phyloP scores from a whole-genome alignment of 805 yeast species.

The Yamadazyma sp. region DNA sequence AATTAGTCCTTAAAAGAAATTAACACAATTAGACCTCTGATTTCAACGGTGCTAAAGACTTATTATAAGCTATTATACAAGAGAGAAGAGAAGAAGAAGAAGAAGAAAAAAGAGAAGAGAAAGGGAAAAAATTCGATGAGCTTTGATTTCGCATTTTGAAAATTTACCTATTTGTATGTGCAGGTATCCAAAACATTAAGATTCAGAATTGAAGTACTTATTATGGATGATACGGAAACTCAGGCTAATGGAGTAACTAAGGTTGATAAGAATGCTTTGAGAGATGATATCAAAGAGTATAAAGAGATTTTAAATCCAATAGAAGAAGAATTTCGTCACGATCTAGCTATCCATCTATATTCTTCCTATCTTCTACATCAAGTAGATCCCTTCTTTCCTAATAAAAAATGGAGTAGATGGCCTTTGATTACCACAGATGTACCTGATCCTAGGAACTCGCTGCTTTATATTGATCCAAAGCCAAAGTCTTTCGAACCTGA shows the following conservation, averaged over 20 bases:
- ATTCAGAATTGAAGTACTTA: too few relatives aligned
- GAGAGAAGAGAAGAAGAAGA: constrained; percentile 7
- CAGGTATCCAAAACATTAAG: too few relatives aligned
- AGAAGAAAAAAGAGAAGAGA: constrained; percentile 2
- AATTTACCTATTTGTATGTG: too few relatives aligned
- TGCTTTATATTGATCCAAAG: not conserved
- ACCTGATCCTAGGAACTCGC: constrained; percentile 5
- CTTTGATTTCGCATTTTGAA: too few relatives aligned
- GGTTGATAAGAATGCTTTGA: too few relatives aligned
- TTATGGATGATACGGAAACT: too few relatives aligned
- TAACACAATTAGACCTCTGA: too few relatives aligned
- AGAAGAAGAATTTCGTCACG: constrained; percentile 51
- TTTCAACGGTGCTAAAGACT: too few relatives aligned
- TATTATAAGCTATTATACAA: too few relatives aligned
- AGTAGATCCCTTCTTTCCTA: constrained; percentile 34
- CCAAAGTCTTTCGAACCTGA: constrained; percentile 1
- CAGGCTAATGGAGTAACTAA: too few relatives aligned
- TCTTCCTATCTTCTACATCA: constrained; percentile 47
- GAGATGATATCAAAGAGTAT: constrained; percentile 15
- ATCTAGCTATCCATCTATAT: constrained; percentile 65
- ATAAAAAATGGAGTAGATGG: constrained; percentile 54
- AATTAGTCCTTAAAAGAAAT: too few relatives aligned
- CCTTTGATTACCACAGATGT: constrained; percentile 35
- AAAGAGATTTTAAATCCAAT: constrained; percentile 26
- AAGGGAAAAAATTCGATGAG: constrained; percentile 1